Percentiles rank a stretch among this genome's conserved stretches.
Conservation (phyloP, 176 grass and related monocot species). For the Oryza longistaminata region DNA sequence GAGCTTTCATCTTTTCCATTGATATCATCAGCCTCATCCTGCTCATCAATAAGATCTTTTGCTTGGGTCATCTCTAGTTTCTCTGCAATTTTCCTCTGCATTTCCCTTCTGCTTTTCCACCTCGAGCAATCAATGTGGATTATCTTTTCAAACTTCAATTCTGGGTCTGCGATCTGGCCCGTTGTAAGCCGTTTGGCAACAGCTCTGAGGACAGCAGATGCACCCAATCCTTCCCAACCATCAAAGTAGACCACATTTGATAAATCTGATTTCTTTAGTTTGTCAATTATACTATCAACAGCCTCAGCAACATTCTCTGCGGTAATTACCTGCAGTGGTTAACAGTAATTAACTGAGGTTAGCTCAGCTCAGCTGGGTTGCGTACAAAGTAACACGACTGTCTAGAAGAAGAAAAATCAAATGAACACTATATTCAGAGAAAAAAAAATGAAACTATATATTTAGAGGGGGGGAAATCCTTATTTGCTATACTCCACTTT, state of each 20-base stretch:
- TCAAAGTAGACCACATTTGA: conserved; percentile 12
- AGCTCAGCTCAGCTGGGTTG: neutral
- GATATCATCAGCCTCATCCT: conserved; percentile 12
- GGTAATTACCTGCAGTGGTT: neutral
- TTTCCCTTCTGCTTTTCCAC: conserved; percentile 20
- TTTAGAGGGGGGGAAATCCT: no score
- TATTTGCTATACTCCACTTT: no score
- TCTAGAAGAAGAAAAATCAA: no score
- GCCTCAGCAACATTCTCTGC: neutral
- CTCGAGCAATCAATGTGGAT: conserved; percentile 8
- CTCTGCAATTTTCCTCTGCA: neutral
- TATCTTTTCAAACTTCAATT: neutral
- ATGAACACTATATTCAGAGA: no score
- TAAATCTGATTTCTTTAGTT: neutral
- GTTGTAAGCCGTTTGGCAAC: neutral
- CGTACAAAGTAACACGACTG: neutral
- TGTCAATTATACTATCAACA: neutral
- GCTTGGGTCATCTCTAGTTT: neutral
- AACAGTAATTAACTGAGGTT: neutral
- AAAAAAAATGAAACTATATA: no score
- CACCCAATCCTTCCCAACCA: conserved; percentile 23
- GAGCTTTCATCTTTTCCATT: neutral
- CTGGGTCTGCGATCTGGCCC: neutral
- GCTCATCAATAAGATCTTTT: neutral
- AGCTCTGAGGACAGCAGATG: conserved; percentile 16